Evolutionary conservation across 1,139 yeast species (phyloP), one percentile per base, ranked within the genome.

Genomic region (Yamadazyma songkhlaensis): DNA sequence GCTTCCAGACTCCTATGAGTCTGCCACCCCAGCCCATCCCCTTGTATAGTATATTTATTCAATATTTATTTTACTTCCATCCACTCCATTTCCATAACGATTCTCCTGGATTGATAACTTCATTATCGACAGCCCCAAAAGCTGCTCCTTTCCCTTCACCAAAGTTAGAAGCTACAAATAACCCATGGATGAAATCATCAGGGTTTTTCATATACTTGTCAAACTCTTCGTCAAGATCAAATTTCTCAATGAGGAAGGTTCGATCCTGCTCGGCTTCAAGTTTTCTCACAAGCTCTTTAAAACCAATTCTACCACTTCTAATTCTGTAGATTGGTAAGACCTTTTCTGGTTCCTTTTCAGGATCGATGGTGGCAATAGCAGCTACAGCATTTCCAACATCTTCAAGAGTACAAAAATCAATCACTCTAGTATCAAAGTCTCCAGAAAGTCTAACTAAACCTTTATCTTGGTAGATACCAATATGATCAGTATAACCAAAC

Each of bases 101-200:
- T 54, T 74, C 74, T 13, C 65, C 66, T 2, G 84, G 84, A 52
- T 79, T 79, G 38, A 79, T 64, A 27, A 73, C 49, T 48, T 79
- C 84, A 39, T 69, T 67, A 34, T 76, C 74, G 43, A 60, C 60
- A 10, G 46, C 43, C 25, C 55, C 49, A 43, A 60, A 65, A 33
- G 54, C 47, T 17, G 59, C 39, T 40, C 77, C 79, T 23, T 64
- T 53, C 38, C 64, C 75, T 28, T 51, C 54, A 34, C 77, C 75
- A 37, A 56, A 31, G 26, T 24, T 29, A 11, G 8, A 32, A 13
- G 21, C 20, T 4, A 24, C 23, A n/a, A 32, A 36, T 15, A 36
- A 32, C 21, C 25, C 15, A 12, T 10, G 14, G 12, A 23, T 8
- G 25, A 36, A 36, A 22, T 32, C 25, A 10, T 13, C 6, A 6